Percentiles rank a stretch among this genome's conserved stretches.
Evolutionary conservation across 768 basidiomycete genomes (phyloP).

Genomic region (Psilocybe tampanensis): DNA sequence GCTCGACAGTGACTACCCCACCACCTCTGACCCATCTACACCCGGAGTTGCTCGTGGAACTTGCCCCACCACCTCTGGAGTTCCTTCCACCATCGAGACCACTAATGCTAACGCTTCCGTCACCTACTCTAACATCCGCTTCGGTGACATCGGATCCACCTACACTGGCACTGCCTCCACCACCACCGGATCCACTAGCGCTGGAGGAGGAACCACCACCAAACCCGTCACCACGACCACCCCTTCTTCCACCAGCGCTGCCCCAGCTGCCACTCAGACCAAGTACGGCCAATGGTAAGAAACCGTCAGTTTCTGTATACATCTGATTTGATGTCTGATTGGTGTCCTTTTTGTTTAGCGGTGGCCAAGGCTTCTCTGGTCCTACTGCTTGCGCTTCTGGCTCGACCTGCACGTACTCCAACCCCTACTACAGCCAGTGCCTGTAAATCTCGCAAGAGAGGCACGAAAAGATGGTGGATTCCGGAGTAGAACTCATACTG

Average conservation of each 20-base stretch:
- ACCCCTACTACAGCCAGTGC: constrained; percentile 36
- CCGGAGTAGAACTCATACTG: background rate
- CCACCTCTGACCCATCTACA: constrained; percentile 27
- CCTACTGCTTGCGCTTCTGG: constrained; percentile 33
- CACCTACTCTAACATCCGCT: constrained; percentile 57
- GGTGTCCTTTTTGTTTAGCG: constrained; percentile 20
- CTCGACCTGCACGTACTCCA: constrained; percentile 27
- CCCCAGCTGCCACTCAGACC: constrained; percentile 32
- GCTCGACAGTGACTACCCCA: constrained; percentile 53
- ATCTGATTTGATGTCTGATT: background rate
- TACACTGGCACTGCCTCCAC: background rate
- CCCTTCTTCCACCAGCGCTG: constrained; percentile 17
- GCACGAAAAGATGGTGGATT: background rate
- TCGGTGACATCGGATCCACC: constrained; percentile 51
- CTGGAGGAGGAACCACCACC: constrained; percentile 1
- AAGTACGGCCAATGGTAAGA: constrained; percentile 41
- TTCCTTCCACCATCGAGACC: constrained; percentile 45
- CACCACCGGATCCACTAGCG: constrained; percentile 1
- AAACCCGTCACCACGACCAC: constrained; percentile 14
- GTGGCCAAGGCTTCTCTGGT: constrained; percentile 30
- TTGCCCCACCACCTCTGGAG: constrained; percentile 50
- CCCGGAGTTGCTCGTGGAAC: constrained; percentile 52
- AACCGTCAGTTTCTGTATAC: background rate
- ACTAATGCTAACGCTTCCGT: constrained; percentile 41
- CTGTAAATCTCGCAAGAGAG: constrained; percentile 17